phyloP scores from a whole-genome alignment of 345 rosid species.

The Angophora floribunda region DNA sequence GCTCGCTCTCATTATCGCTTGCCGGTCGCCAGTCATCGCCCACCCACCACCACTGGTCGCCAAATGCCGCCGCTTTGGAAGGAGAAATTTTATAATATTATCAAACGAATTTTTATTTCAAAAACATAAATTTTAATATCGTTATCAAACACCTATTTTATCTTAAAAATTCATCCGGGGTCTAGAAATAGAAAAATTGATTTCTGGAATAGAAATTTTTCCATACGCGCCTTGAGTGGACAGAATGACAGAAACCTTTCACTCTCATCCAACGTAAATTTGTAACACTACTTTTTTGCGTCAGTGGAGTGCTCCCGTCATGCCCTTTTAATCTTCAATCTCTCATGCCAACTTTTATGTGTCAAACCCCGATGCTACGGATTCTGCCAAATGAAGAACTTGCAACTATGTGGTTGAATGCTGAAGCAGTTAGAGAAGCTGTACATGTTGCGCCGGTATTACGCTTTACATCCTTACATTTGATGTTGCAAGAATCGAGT shows the following conservation, averaged over 20 bases:
- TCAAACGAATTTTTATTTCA: too few species aligned
- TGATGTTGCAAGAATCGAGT: background rate
- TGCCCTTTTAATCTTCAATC: background rate
- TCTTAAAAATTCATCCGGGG: too few species aligned
- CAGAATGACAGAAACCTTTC: background rate
- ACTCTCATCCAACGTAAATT: background rate
- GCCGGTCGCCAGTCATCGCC: too few species aligned
- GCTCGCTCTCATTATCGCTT: too few species aligned
- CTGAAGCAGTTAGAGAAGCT: conserved; percentile 31
- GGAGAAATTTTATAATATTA: too few species aligned
- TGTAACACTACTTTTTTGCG: background rate
- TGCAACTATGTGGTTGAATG: conserved; percentile 24
- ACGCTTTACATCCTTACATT: background rate
- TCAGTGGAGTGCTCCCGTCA: background rate
- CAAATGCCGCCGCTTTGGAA: too few species aligned
- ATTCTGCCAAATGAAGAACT: background rate
- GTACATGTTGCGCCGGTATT: conserved; percentile 37
- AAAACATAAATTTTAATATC: too few species aligned
- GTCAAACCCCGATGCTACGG: background rate
- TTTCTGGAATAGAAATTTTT: too few species aligned
- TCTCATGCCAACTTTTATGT: background rate
- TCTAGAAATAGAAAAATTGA: too few species aligned
- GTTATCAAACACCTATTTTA: too few species aligned
- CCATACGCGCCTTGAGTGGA: background rate
- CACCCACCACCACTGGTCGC: too few species aligned